Evolutionary conservation across 768 basidiomycete species (phyloP).

Genomic region (Amanita exitialis): DNA sequence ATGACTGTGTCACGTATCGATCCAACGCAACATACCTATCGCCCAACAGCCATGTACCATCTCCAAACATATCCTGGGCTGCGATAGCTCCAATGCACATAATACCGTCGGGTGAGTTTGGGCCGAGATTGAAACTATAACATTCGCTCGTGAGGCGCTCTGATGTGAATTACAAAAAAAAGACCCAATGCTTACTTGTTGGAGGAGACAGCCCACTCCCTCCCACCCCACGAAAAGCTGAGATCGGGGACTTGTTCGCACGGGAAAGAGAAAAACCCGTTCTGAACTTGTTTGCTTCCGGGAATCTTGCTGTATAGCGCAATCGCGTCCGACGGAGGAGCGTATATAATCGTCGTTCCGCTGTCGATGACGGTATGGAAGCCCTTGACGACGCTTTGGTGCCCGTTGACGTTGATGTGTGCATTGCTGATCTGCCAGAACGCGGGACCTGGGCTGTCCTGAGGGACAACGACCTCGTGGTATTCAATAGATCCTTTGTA

Average conservation of each 20-base stretch:
- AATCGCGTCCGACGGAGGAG: background rate
- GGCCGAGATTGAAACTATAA: conserved; percentile 3
- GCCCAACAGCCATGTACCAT: conserved; percentile 1
- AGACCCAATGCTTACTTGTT: background rate
- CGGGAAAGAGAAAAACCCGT: conserved; percentile 1
- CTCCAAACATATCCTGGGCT: background rate
- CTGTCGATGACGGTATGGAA: conserved; percentile 2
- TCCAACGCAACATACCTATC: background rate
- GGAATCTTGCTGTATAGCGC: background rate
- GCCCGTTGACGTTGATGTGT: background rate
- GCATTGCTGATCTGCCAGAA: conserved; percentile 3
- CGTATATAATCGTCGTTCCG: conserved; percentile 1
- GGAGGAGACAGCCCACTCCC: background rate
- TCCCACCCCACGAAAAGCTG: conserved; percentile 2
- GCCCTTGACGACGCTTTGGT: background rate
- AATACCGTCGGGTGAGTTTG: background rate
- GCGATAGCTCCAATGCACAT: conserved; percentile 3
- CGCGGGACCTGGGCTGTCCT: background rate
- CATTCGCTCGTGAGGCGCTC: background rate
- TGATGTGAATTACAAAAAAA: background rate
- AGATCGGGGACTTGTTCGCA: background rate
- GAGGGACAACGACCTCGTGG: background rate
- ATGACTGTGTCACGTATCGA: background rate
- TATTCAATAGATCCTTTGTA: background rate
- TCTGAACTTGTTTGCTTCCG: background rate